Percentiles rank a stretch among this genome's conserved stretches.
Conservation (phyloP, 73 alveolate species). For the Paramecium tetraurelia region DNA sequence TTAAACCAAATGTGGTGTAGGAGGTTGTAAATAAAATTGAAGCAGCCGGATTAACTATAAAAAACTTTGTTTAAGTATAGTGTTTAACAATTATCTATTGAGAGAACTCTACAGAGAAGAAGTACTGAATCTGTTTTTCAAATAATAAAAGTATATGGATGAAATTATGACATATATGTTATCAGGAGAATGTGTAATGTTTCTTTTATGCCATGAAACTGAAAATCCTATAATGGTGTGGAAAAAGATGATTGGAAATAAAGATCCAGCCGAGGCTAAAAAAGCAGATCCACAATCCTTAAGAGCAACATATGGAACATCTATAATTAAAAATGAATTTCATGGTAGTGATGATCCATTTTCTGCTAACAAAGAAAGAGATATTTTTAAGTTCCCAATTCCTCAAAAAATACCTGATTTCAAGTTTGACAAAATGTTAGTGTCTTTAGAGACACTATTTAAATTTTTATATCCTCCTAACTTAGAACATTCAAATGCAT, state of each 20-base stretch:
- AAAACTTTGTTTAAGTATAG: slow-evolving; percentile 46
- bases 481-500: slow-evolving; percentile 91
- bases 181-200: slow-evolving; percentile 87
- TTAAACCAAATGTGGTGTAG: slow-evolving; percentile 61
- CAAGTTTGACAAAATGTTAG: slow-evolving; percentile 78
- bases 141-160: slow-evolving; percentile 75
- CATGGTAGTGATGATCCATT: slow-evolving; percentile 89
- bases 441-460: slow-evolving; percentile 80
- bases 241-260: slow-evolving; percentile 91
- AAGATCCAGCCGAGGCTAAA: slow-evolving; percentile 87
- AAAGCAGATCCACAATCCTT: slow-evolving; percentile 71
- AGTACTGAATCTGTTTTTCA: slow-evolving; percentile 77
- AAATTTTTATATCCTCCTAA: slow-evolving; percentile 95
- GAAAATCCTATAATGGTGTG: slow-evolving; percentile 89
- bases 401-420: slow-evolving; percentile 94
- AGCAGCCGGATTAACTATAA: slow-evolving; percentile 79
- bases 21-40: slow-evolving; percentile 81
- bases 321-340: slow-evolving; percentile 86
- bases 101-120: slow-evolving; percentile 87
- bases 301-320: slow-evolving; percentile 88
- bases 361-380: slow-evolving; percentile 94
- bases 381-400: slow-evolving; percentile 87
- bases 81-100: not conserved
- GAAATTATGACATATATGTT: slow-evolving; percentile 83
- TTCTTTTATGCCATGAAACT: slow-evolving; percentile 77